Evolutionary conservation across 2,329 filamentous ascomycete genomes (phyloP).

Genomic region (Delphinella strobiligena): DNA sequence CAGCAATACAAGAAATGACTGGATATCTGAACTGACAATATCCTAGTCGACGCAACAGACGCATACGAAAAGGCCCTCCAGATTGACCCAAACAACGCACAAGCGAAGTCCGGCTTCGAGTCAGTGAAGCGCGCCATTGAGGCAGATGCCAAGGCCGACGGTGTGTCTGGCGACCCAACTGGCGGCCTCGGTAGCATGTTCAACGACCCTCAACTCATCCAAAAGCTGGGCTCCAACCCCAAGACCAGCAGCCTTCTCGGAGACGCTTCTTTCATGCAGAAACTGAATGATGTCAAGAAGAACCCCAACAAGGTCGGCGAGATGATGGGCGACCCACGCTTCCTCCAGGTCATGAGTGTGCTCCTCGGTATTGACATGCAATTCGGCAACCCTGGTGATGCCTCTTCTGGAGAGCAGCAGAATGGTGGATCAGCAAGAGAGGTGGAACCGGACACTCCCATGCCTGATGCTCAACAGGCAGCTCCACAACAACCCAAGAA

Average conservation of each 20-base stretch:
- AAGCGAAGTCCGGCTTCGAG: constrained; percentile 78
- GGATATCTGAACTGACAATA: constrained; percentile 6
- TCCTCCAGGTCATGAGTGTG: constrained; percentile 89
- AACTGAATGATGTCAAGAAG: constrained; percentile 67
- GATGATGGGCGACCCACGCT: constrained; percentile 77
- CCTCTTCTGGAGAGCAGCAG: constrained; percentile 26
- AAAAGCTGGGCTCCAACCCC: constrained; percentile 87
- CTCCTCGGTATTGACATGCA: constrained; percentile 89
- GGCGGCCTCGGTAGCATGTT: constrained; percentile 86
- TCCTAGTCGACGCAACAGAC: constrained; percentile 61
- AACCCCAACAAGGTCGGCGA: constrained; percentile 71
- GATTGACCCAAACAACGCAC: constrained; percentile 80
- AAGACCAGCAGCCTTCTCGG: constrained; percentile 76
- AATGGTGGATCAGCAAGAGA: constrained; percentile 27
- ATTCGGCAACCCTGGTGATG: constrained; percentile 44
- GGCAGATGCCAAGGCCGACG: constrained; percentile 54
- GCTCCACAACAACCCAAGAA: constrained; percentile 43
- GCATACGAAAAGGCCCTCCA: constrained; percentile 93
- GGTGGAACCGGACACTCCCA: constrained; percentile 60
- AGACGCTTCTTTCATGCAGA: constrained; percentile 80
- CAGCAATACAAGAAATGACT: neutral
- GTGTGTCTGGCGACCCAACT: constrained; percentile 50
- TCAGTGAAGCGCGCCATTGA: constrained; percentile 83
- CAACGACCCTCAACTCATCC: constrained; percentile 77
- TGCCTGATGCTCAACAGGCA: constrained; percentile 54